Evolutionary conservation across 768 basidiomycete species (phyloP).

Genomic region (Boletellus ananiceps): DNA sequence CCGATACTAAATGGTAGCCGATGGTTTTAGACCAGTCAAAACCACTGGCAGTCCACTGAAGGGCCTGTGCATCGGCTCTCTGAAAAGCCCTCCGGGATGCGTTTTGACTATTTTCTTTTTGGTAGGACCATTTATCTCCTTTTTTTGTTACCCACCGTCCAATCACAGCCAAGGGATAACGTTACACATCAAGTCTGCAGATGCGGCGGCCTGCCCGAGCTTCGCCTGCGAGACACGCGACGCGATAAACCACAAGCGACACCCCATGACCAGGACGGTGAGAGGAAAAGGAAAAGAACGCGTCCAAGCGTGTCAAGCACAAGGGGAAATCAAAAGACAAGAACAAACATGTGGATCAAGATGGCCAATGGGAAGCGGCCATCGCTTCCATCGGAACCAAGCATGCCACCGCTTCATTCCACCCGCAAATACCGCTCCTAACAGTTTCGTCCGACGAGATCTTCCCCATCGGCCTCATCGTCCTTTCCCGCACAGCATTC

Average conservation of each 20-base stretch:
- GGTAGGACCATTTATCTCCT: no score
- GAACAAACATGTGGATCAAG: neutral
- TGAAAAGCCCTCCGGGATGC: no score
- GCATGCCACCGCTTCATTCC: conserved; percentile 11
- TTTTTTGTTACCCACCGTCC: no score
- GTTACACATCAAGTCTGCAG: no score
- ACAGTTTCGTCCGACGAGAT: conserved; percentile 9
- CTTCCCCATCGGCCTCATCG: conserved; percentile 25
- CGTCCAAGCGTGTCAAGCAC: conserved; percentile 21
- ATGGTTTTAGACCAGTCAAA: no score
- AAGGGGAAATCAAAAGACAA: conserved; percentile 35
- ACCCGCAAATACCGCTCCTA: conserved; percentile 20
- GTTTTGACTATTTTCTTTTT: no score
- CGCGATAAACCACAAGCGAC: neutral
- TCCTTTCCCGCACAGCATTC: neutral
- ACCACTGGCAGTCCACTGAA: no score
- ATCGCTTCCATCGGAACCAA: neutral
- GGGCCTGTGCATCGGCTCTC: no score
- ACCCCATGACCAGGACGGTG: neutral
- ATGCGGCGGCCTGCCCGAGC: no score
- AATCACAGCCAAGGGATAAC: no score
- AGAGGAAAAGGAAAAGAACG: conserved; percentile 5
- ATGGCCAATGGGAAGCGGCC: conserved; percentile 1
- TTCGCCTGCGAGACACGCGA: conserved; percentile 31
- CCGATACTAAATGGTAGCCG: no score